Percentiles rank a stretch among this genome's conserved stretches.
Conservation (phyloP, 2,329 filamentous ascomycete genomes). For the Dothidotthia symphoricarpi region DNA sequence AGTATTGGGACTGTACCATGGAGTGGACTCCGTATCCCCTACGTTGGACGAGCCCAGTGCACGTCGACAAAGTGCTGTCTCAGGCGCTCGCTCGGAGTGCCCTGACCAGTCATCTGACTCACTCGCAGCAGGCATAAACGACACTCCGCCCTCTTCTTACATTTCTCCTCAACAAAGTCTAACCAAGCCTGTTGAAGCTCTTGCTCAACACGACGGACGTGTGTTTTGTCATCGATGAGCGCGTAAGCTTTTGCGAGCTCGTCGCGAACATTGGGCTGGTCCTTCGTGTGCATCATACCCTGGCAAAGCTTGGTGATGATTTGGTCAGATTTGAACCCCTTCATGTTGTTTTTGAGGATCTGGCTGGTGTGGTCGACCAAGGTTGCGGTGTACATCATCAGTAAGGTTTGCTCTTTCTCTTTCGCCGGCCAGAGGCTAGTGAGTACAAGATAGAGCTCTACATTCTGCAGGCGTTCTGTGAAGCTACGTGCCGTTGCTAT, state of each 20-base stretch:
- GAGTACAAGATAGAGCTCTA: conserved; percentile 1
- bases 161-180: conserved; percentile 4
- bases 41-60: conserved; percentile 1
- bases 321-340: conserved; percentile 2
- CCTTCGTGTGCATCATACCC: background rate
- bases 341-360: conserved; percentile 3
- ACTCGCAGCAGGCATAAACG: conserved; percentile 7
- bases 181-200: conserved; percentile 4
- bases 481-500: conserved; percentile 5
- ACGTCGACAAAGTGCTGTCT: conserved; percentile 5
- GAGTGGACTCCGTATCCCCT: too few relatives aligned
- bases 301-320: conserved; percentile 1
- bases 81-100: conserved; percentile 4
- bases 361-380: conserved; percentile 2
- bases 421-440: conserved; percentile 1
- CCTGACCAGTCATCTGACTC: conserved; percentile 3
- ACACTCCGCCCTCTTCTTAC: conserved; percentile 6
- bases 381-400: conserved; percentile 3
- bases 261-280: background rate
- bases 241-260: too few relatives aligned
- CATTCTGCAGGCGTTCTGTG: conserved; percentile 4
- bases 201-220: conserved; percentile 4
- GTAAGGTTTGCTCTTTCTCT: conserved; percentile 1
- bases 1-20: too few relatives aligned
- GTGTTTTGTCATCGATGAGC: conserved; percentile 7